Conservation (phyloP, 495 filamentous ascomycete genomes). For the Tuber microsphaerosporum region DNA sequence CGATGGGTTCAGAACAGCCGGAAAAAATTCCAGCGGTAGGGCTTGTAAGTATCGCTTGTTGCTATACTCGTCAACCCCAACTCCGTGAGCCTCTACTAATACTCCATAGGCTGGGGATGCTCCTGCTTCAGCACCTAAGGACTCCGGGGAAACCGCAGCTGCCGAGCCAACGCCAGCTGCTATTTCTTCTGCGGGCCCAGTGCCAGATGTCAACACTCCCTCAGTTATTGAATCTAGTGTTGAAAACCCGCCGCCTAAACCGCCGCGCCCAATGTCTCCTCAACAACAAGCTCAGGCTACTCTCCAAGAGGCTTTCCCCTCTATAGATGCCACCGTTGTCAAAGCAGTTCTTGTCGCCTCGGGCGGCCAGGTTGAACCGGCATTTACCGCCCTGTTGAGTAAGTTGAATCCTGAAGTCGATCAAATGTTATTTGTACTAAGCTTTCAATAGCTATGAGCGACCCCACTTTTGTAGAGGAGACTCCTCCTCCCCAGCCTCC, state of each 20-base stretch:
- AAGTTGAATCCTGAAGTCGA: slow-evolving; percentile 31
- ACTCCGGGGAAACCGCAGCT: neutral
- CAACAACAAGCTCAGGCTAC: slow-evolving; percentile 78
- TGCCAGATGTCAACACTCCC: slow-evolving; percentile 5
- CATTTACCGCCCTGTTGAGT: slow-evolving; percentile 92
- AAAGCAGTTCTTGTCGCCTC: slow-evolving; percentile 84
- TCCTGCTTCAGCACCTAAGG: neutral
- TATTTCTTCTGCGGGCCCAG: slow-evolving; percentile 10
- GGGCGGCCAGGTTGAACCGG: slow-evolving; percentile 79
- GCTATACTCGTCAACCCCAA: neutral
- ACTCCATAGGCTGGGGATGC: neutral
- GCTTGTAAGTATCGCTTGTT: slow-evolving; percentile 7
- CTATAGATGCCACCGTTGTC: slow-evolving; percentile 70
- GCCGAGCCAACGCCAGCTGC: neutral
- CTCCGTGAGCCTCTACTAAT: neutral
- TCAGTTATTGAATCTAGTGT: slow-evolving; percentile 44
- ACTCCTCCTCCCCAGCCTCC: slow-evolving; percentile 43
- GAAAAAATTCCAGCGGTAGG: neutral
- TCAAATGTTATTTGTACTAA: slow-evolving; percentile 14
- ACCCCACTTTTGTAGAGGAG: slow-evolving; percentile 69
- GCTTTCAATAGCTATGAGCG: slow-evolving; percentile 67
- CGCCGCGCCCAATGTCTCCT: slow-evolving; percentile 74
- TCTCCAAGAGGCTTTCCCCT: slow-evolving; percentile 87
- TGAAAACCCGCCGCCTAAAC: slow-evolving; percentile 68
- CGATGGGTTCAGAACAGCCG: slow-evolving; percentile 21